These are phyloP conservation scores for Talaromyces marneffei DNA, from an alignment of 2,329 filamentous ascomycete species.

Conservation along the genomic window DNA sequence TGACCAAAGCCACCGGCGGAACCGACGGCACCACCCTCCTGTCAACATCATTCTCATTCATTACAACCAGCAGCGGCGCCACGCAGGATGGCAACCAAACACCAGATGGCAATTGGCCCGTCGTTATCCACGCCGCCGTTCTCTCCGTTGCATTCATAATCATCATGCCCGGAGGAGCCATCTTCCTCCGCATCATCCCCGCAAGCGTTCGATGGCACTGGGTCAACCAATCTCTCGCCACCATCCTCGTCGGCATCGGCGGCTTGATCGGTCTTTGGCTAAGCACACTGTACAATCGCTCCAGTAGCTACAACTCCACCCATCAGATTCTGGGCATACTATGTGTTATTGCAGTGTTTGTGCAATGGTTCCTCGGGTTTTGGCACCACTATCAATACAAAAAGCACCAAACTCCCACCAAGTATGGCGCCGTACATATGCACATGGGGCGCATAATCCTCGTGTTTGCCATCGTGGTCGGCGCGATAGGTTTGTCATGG, in stretches of 20 bases:
- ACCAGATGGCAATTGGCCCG: constrained; percentile 20
- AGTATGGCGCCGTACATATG: constrained; percentile 22
- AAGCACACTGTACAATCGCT: constrained; percentile 30
- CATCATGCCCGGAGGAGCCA: constrained; percentile 18
- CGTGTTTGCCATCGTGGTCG: constrained; percentile 20
- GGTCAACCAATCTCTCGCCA: constrained; percentile 33
- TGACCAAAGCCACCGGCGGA: constrained; percentile 20
- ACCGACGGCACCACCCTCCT: constrained; percentile 8
- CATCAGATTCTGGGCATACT: constrained; percentile 47
- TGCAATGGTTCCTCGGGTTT: constrained; percentile 36
- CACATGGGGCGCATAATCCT: constrained; percentile 25
- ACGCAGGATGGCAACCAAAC: constrained; percentile 1
- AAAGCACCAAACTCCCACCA: constrained; percentile 13
- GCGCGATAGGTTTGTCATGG: constrained; percentile 19
- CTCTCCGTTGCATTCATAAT: constrained; percentile 18
- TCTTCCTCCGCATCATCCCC: constrained; percentile 19
- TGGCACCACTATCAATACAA: constrained; percentile 35
- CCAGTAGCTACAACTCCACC: constrained; percentile 37
- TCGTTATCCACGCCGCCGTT: constrained; percentile 17
- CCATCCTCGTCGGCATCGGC: constrained; percentile 33
- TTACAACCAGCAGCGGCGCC: constrained; percentile 15
- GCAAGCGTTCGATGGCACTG: constrained; percentile 32
- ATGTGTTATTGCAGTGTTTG: constrained; percentile 27
- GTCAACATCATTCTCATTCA: constrained; percentile 13
- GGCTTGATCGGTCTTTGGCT: constrained; percentile 41